A percentile compares a stretch with the other conserved stretches of the same genome.
Evolutionary conservation across 495 filamentous ascomycete species (phyloP).

Genomic region (Tuber aestivum): DNA sequence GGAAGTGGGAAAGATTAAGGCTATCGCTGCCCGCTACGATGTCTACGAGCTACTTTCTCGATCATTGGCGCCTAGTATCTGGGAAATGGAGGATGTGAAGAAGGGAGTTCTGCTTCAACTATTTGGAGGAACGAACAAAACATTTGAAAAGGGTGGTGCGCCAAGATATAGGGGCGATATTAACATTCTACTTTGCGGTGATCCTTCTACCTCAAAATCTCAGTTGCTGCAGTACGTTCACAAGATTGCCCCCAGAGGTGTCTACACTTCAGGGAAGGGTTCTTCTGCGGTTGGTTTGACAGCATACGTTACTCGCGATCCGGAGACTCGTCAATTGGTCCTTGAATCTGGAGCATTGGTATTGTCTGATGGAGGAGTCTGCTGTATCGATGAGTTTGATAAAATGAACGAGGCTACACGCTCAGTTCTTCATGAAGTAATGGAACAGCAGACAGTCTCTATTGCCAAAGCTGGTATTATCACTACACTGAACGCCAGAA

Average conservation of each 20-base stretch:
- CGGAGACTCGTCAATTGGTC: conserved; percentile 87
- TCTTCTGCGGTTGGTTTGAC: conserved; percentile 97
- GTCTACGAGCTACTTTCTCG: conserved; percentile 90
- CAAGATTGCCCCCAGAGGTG: conserved; percentile 92
- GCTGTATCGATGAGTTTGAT: conserved; percentile 99
- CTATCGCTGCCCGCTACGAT: conserved; percentile 71
- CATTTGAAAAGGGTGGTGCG: conserved; percentile 91
- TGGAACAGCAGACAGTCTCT: conserved; percentile 99
- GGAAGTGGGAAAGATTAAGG: conserved; percentile 83
- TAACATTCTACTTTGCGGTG: conserved; percentile 93
- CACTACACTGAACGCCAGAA: conserved; percentile 91
- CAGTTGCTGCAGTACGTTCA: conserved; percentile 98
- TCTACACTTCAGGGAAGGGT: conserved; percentile 97
- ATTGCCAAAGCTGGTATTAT: conserved; percentile 99
- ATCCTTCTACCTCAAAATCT: conserved; percentile 97
- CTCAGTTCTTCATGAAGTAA: conserved; percentile 96
- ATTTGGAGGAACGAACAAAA: conserved; percentile 98
- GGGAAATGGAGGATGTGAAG: conserved; percentile 98
- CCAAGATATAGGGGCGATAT: conserved; percentile 96
- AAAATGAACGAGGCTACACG: conserved; percentile 97
- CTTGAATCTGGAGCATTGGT: conserved; percentile 95
- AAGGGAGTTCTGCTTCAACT: conserved; percentile 94
- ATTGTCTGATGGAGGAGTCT: conserved; percentile 90
- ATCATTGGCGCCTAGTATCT: conserved; percentile 88
- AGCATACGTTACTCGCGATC: conserved; percentile 92